Evolutionary conservation across 345 rosid genomes (phyloP), one percentile per base, ranked within the genome.

Genomic region (Geranium rotundifolium): DNA sequence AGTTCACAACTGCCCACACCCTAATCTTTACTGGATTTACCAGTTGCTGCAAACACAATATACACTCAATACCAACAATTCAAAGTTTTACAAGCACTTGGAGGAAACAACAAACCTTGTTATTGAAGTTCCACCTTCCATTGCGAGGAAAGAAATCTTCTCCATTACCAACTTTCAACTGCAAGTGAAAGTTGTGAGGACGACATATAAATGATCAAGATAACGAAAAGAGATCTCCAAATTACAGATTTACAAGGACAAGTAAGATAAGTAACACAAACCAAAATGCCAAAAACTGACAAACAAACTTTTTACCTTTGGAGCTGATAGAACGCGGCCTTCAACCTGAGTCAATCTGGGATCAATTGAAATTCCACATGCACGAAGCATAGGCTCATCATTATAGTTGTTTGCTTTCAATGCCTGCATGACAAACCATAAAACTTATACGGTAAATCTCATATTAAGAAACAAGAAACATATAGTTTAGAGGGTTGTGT

Each of bases 281-380:
- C 56, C 13, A 16, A 8, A 41, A 41, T 41, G 50, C n/a, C 37
- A 31, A 31, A 2, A 31, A 31, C 37, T 2, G 37, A 31, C 37
- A 31, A 41, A 41, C 12, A 9, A 41, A 41, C 13, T n/a, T 9
- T 4, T 31, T 76, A 85, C 98, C 83, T 65, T 84, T 31, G 98
- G 98, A 34, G 98, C 84, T 4, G 76, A 73, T 10, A 89, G 81
- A 52, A 89, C 74, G 16, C 98, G 97, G 3, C 90, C 96, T 13
- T 92, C 96, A 29, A 92, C 84, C 79, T 79, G 85, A 41, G 88
- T 78, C 58, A 92, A 92, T 68, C 63, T 66, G 54, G 72, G 58
- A 37, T 58, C 68, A 18, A 92, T 85, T 52, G 85, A 73, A 49
- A 89, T 80, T 60, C 98, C 97, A 72, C 86, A 84, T 2, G 86